A percentile compares a stretch with the other conserved stretches of the same genome.
phyloP scores from a whole-genome alignment of 768 basidiomycete species.

The Mycena olivaceomarginata region DNA sequence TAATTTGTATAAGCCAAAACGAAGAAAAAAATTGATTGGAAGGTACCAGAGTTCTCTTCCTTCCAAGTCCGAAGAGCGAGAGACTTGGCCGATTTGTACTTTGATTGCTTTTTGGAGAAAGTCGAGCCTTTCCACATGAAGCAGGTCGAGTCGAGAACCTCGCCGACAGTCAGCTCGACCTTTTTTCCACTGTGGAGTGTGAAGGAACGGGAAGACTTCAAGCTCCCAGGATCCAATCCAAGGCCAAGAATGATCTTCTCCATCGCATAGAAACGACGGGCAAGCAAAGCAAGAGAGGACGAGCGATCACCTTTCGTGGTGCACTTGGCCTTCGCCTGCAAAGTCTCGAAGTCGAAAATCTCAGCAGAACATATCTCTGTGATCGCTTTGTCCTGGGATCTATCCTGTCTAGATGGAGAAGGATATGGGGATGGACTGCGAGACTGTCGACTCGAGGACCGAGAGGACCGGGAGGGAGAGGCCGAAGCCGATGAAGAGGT shows the following conservation, averaged over 20 bases:
- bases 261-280: not conserved
- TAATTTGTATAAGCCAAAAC: too few relatives aligned
- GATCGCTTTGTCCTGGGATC: not conserved
- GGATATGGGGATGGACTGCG: not conserved
- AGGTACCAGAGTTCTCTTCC: not conserved
- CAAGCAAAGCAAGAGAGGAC: not conserved
- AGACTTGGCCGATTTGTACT: not conserved
- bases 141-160: not conserved
- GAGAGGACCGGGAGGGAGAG: not conserved
- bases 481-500: not conserved
- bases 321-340: not conserved
- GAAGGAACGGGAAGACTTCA: not conserved
- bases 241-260: not conserved
- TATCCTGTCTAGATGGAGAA: not conserved
- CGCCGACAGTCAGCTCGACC: not conserved
- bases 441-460: not conserved
- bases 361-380: not conserved
- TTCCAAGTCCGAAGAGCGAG: not conserved
- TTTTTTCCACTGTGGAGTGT: not conserved
- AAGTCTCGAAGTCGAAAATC: not conserved
- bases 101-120: not conserved
- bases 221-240: not conserved
- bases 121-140: not conserved
- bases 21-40: not conserved
- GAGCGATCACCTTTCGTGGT: not conserved